Base-by-base conservation (phyloP, 1,139 yeast species). In the Geotrichum europaeum region DNA sequence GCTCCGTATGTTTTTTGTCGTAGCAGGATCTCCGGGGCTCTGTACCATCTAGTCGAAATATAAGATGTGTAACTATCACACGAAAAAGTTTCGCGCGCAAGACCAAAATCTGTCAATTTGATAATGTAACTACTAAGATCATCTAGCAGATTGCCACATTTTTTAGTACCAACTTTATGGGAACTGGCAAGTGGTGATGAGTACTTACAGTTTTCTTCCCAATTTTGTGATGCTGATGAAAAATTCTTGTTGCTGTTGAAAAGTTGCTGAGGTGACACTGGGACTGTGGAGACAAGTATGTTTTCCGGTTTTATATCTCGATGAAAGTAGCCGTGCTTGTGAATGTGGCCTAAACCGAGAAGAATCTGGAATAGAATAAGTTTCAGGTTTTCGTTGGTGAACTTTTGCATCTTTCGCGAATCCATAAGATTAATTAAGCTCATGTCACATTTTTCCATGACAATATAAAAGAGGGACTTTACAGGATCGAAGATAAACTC, bases 271-370 rank as follows among this genome's bases (percentile, higher is more conserved):
- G 64, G 59, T 10, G 57, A 49, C 9, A 53, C 54, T 6, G 53
- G 43, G 12, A 62, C 60, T 40, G 30, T 55, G 25, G 85, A 79
- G 1, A 92, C 83, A 66, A 92, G 80, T 32, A 94, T 86, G 72
- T 94, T 94, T 69, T 86, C 98, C 0, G 98, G 98, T 73, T 92
- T 94, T 59, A 94, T 81, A 76, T 94, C 99, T 63, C 99, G 82
- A 72, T 94, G 98, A 70, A 87, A 89, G 72, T 82, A 92, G 43
- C 84, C 82, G 65, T 82, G 78, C 34, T 76, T 75, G 72, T 94
- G 99, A 62, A 94, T 90, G 73, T 94, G 98, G 59, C 82, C 81
- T 51, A 92, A 78, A 1, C 96, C 98, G 58, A 81, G 79, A 58
- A 90, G 77, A 1, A 92, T 73, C 72, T 94, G 97, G 55, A 58